A percentile compares a stretch with the other conserved stretches of the same genome.
Conservation (phyloP, 208 protist genomes). For the Leishmania martiniquensis region DNA sequence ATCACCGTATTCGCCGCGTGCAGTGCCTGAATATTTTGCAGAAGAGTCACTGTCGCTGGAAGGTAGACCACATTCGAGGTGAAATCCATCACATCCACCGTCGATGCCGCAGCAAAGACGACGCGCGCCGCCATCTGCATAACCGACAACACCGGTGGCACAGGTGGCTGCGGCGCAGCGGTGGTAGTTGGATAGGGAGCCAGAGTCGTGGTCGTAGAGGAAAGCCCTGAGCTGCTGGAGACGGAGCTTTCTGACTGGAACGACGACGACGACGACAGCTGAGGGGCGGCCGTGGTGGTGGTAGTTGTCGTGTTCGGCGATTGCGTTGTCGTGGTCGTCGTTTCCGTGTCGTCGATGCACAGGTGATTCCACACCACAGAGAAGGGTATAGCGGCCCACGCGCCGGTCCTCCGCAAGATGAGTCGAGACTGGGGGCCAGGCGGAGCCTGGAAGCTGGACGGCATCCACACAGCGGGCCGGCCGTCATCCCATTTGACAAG, state of each 20-base stretch:
- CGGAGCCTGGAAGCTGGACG: slow-evolving; percentile 23
- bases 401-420: slow-evolving; percentile 33
- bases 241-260: slow-evolving; percentile 1
- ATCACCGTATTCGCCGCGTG: slow-evolving; percentile 13
- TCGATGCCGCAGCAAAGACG: slow-evolving; percentile 22
- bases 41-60: slow-evolving; percentile 13
- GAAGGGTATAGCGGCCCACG: slow-evolving; percentile 33
- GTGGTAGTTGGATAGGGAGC: slow-evolving; percentile 18
- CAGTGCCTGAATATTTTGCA: slow-evolving; percentile 26
- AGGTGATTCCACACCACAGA: slow-evolving; percentile 33
- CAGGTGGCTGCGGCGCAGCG: background rate
- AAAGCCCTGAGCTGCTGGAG: slow-evolving; percentile 15
- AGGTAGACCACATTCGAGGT: slow-evolving; percentile 42
- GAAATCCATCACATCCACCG: slow-evolving; percentile 38
- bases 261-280: background rate
- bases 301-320: slow-evolving; percentile 4
- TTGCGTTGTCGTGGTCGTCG: slow-evolving; percentile 22
- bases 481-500: slow-evolving; percentile 42
- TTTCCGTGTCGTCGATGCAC: slow-evolving; percentile 35
- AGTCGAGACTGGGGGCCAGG: slow-evolving; percentile 30
- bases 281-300: slow-evolving; percentile 10
- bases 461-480: slow-evolving; percentile 34
- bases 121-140: slow-evolving; percentile 27
- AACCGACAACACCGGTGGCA: slow-evolving; percentile 21
- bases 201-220: slow-evolving; percentile 1